Evolutionary conservation across 257 asterid genomes (phyloP), one percentile per base, ranked within the genome.

Genomic region (Plectranthus barbatus): DNA sequence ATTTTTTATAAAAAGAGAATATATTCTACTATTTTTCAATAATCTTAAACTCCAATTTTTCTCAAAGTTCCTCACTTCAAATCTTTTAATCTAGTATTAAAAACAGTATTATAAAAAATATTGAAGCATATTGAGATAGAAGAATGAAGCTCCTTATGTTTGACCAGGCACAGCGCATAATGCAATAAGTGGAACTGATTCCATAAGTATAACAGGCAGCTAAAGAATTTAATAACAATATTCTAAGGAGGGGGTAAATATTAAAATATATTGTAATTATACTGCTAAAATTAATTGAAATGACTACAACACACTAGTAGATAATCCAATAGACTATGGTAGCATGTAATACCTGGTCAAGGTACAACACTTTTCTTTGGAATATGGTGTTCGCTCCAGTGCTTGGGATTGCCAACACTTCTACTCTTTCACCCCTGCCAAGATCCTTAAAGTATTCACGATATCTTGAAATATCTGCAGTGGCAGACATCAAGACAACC

Each of bases 401-500:
- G 81, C 63, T 82, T 19, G 96, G 97, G 66, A 92, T 87, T 34
- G 84, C 99, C 80, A 92, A 56, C 70, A 83, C 78, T 76, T 85
- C 95, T 42, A 89, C 94, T 78, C 97, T 92, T 85, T 92, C 99
- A 72, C 42, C 94, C 82, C 91, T 86, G 68, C 86, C 91, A 66
- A 92, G 89, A 82, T 89, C 95, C 81, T 69, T 83, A 65, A 92
- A 92, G 81, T 89, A 92, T 33, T 87, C 95, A 13, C 90, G 86
- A 64, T 92, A 92, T 82, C 93, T 85, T 69, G 83, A 71, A 56
- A 83, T 86, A 79, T 92, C 91, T 12, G 95, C 95, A 70, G 99
- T 92, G 37, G 99, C 99, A 72, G 99, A 92, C 99, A 92, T 89
- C 91, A 92, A 83, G 49, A 92, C 99, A 72, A 92, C 82, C 95